These are phyloP conservation scores for Acanthamoeba divionensis DNA, from an alignment of 208 protist genomes.

Conservation along the genomic window DNA sequence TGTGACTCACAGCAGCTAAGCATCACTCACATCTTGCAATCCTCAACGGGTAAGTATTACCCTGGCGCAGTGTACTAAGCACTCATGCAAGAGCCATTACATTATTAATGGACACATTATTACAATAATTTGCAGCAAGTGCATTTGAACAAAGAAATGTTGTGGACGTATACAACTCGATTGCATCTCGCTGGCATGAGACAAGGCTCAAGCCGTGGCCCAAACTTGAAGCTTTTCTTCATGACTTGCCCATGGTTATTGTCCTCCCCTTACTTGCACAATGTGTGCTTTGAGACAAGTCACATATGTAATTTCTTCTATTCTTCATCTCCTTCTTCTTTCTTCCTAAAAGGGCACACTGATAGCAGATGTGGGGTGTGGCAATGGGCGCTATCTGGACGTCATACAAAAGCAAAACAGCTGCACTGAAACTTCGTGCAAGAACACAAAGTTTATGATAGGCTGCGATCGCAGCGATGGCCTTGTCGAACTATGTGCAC, in stretches of 20 bases:
- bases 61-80: no score
- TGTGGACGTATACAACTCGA: conserved; percentile 12
- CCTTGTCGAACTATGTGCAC: conserved; percentile 25
- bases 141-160: not conserved
- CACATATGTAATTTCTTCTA: no score
- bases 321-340: no score
- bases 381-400: conserved; percentile 73
- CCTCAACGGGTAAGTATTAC: not conserved
- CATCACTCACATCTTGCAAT: not conserved
- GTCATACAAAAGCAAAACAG: not conserved
- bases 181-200: not conserved
- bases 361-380: conserved; percentile 71
- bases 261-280: not conserved
- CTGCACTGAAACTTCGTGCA: not conserved
- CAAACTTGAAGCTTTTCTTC: conserved; percentile 8
- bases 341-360: not conserved
- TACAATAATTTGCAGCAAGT: not conserved
- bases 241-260: not conserved
- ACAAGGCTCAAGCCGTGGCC: conserved; percentile 5
- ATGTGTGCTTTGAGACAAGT: no score
- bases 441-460: not conserved
- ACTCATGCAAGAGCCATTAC: not conserved
- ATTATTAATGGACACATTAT: not conserved
- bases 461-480: not conserved
- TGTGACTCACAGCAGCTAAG: conserved; percentile 14